Percentiles rank a stretch among this genome's conserved stretches.
phyloP scores from a whole-genome alignment of 345 rosid genomes.

The Luvunga scandens region DNA sequence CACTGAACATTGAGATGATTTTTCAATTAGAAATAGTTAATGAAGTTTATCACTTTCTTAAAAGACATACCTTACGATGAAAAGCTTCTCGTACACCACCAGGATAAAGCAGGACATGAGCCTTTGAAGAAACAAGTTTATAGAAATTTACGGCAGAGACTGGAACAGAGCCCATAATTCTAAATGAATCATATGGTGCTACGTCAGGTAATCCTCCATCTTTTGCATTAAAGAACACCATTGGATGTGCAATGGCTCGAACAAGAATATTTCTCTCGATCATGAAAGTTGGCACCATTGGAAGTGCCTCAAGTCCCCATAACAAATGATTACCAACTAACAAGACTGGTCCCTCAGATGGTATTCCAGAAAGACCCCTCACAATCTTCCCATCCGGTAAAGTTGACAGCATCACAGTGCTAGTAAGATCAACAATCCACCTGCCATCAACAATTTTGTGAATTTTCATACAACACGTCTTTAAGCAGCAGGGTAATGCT shows the following conservation, averaged over 20 bases:
- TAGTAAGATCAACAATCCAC: slow-evolving; percentile 1
- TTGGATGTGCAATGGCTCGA: slow-evolving; percentile 51
- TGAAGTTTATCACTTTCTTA: no score
- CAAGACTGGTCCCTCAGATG: slow-evolving; percentile 56
- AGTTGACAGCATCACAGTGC: slow-evolving; percentile 47
- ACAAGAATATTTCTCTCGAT: slow-evolving; percentile 38
- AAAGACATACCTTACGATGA: slow-evolving; percentile 48
- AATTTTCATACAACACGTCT: neutral
- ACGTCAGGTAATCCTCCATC: slow-evolving; percentile 22
- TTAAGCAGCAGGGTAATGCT: no score
- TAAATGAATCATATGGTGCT: slow-evolving; percentile 27
- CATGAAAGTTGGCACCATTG: slow-evolving; percentile 25
- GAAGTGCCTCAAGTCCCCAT: slow-evolving; percentile 34
- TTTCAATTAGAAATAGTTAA: no score
- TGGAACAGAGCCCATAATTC: slow-evolving; percentile 67
- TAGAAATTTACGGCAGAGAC: slow-evolving; percentile 56
- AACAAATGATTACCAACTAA: slow-evolving; percentile 55
- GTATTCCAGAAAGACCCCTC: slow-evolving; percentile 53
- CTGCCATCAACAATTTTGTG: neutral
- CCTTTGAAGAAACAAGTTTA: slow-evolving; percentile 57
- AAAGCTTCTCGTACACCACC: slow-evolving; percentile 78
- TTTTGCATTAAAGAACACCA: slow-evolving; percentile 20
- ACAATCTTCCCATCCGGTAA: slow-evolving; percentile 46
- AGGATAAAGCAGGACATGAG: slow-evolving; percentile 66
- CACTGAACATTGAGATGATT: no score